These are phyloP conservation scores for Wickerhamiella allomyrinae DNA, from an alignment of 805 yeast genomes.

Conservation along the genomic window DNA sequence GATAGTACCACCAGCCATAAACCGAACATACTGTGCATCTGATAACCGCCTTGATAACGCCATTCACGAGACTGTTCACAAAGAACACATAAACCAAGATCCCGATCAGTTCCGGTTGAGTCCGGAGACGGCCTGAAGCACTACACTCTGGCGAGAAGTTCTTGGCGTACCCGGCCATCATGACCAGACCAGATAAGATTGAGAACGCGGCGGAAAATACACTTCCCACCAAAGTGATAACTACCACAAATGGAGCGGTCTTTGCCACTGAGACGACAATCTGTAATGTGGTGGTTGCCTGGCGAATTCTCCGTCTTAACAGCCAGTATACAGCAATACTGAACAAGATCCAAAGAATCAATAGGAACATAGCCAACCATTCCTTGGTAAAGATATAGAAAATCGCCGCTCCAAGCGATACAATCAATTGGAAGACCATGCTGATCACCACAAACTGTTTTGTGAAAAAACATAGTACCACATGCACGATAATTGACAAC, in stretches of 20 bases:
- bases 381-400: slow-evolving; percentile 53
- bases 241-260: slow-evolving; percentile 51
- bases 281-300: slow-evolving; percentile 54
- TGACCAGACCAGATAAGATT: slow-evolving; percentile 47
- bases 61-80: slow-evolving; percentile 72
- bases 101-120: slow-evolving; percentile 42
- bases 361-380: slow-evolving; percentile 71
- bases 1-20: slow-evolving; percentile 85
- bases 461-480: slow-evolving; percentile 52
- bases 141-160: slow-evolving; percentile 38
- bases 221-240: slow-evolving; percentile 48
- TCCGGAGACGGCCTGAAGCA: slow-evolving; percentile 24
- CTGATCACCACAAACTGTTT: slow-evolving; percentile 53
- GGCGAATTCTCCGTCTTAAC: slow-evolving; percentile 56
- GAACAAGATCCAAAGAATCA: slow-evolving; percentile 47
- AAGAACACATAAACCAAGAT: slow-evolving; percentile 59
- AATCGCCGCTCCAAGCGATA: slow-evolving; percentile 66
- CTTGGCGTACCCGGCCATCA: slow-evolving; percentile 67
- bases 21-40: slow-evolving; percentile 75
- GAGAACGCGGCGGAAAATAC: slow-evolving; percentile 48
- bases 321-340: slow-evolving; percentile 62
- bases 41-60: slow-evolving; percentile 64
- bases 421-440: slow-evolving; percentile 46
- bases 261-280: slow-evolving; percentile 68
- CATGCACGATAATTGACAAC: slow-evolving; percentile 40